phyloP scores from a whole-genome alignment of 176 grass and related monocot species.

The Hsuehochloa calcarea region DNA sequence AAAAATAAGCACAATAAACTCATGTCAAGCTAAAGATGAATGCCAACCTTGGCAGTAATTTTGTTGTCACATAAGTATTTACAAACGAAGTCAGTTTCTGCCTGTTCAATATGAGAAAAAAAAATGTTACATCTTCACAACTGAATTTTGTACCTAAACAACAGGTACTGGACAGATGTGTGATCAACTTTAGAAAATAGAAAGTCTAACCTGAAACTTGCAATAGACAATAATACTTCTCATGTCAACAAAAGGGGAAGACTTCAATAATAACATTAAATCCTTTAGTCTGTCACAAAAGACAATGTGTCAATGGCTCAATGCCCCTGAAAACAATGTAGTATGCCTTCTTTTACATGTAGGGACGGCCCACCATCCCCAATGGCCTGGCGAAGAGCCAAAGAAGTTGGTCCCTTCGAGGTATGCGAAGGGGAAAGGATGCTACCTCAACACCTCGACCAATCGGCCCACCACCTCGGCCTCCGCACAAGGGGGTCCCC shows the following conservation, averaged over 20 bases:
- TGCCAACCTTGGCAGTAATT: slow-evolving; percentile 64
- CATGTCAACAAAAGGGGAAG: slow-evolving; percentile 73
- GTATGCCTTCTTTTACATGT: slow-evolving; percentile 10
- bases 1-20: slow-evolving; percentile 19
- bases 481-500: no score
- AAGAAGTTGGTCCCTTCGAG: no score
- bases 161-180: slow-evolving; percentile 10
- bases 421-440: no score
- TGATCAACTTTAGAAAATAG: slow-evolving; percentile 25
- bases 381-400: no score
- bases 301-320: background rate
- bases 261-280: slow-evolving; percentile 78
- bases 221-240: slow-evolving; percentile 94
- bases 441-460: no score
- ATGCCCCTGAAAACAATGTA: background rate
- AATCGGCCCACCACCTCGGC: no score
- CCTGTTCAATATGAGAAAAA: slow-evolving; percentile 49
- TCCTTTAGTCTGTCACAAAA: slow-evolving; percentile 66
- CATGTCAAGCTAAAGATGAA: slow-evolving; percentile 34
- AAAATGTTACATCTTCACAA: slow-evolving; percentile 29
- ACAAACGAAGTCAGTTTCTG: slow-evolving; percentile 77
- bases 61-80: slow-evolving; percentile 89
- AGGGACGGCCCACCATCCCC: background rate
- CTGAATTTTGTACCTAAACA: background rate
- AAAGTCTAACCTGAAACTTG: slow-evolving; percentile 89